phyloP scores from a whole-genome alignment of 148 eudicot species.

The Rheum nobile region DNA sequence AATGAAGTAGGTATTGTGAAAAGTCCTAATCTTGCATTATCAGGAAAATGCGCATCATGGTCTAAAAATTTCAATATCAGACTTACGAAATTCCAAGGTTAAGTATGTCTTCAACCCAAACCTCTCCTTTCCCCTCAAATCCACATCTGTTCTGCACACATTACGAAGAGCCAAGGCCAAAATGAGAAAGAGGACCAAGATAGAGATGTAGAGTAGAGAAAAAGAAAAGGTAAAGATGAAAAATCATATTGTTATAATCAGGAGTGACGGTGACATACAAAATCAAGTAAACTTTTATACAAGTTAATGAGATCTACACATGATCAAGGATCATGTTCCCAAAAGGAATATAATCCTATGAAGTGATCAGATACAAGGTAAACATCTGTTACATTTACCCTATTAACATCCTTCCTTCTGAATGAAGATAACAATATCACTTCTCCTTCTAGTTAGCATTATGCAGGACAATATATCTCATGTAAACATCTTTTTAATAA shows the following conservation, averaged over 20 bases:
- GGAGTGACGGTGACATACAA: neutral
- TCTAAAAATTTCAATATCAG: neutral
- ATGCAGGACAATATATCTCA: neutral
- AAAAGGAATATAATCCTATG: neutral
- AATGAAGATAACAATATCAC: neutral
- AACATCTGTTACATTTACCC: neutral
- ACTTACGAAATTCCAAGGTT: slow-evolving; percentile 98
- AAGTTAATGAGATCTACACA: neutral
- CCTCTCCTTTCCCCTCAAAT: slow-evolving; percentile 90
- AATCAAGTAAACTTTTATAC: neutral
- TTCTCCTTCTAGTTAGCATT: neutral
- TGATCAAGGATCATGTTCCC: neutral
- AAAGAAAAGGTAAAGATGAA: neutral
- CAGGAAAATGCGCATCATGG: neutral
- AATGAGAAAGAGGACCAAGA: neutral
- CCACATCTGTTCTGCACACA: slow-evolving; percentile 88
- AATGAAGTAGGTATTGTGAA: neutral
- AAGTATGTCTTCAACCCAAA: slow-evolving; percentile 87
- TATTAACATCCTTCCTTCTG: neutral
- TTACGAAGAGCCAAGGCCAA: slow-evolving; percentile 4
- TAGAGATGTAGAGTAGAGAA: neutral
- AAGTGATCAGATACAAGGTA: neutral
- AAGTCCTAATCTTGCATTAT: no score
- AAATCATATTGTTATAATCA: neutral
- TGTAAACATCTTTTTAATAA: neutral